These are phyloP conservation scores for Acorus gramineus DNA, from an alignment of 106 monocot species.

Conservation along the genomic window DNA sequence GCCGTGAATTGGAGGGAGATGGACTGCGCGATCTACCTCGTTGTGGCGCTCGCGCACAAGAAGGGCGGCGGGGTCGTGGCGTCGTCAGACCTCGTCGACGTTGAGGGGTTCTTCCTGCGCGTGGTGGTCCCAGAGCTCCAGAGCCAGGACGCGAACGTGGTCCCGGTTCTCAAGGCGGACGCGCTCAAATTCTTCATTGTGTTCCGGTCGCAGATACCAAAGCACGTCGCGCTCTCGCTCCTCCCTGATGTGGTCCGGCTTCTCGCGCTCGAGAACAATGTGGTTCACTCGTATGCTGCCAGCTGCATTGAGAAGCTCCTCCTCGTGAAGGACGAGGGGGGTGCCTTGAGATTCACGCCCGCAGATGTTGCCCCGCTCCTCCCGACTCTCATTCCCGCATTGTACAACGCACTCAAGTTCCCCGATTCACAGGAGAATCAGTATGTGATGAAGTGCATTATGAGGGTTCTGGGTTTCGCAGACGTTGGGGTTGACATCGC, in stretches of 20 bases:
- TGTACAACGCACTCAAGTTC: conserved; percentile 61
- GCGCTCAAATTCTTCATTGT: conserved; percentile 79
- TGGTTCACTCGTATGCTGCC: conserved; percentile 96
- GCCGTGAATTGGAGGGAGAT: conserved; percentile 89
- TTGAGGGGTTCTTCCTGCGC: conserved; percentile 64
- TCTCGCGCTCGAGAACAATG: conserved; percentile 67
- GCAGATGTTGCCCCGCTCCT: conserved; percentile 56
- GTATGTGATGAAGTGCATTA: conserved; percentile 96
- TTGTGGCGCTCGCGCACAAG: conserved; percentile 57
- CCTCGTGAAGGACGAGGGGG: conserved; percentile 56
- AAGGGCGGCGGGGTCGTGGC: conserved; percentile 27
- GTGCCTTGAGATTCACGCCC: conserved; percentile 32
- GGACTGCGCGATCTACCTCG: conserved; percentile 84
- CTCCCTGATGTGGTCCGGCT: conserved; percentile 55
- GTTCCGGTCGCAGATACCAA: conserved; percentile 74
- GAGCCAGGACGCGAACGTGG: conserved; percentile 37
- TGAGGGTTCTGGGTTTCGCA: conserved; percentile 66
- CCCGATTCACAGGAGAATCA: conserved; percentile 93
- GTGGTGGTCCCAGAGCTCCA: conserved; percentile 85
- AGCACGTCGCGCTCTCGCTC: conserved; percentile 41
- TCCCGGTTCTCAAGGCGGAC: conserved; percentile 75
- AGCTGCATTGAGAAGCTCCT: conserved; percentile 91
- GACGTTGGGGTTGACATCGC: conserved; percentile 45
- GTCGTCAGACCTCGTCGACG: conserved; percentile 44
- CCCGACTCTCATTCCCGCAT: conserved; percentile 39